phyloP scores from a whole-genome alignment of 2,329 filamentous ascomycete genomes.

The Hypocrella siamensis region DNA sequence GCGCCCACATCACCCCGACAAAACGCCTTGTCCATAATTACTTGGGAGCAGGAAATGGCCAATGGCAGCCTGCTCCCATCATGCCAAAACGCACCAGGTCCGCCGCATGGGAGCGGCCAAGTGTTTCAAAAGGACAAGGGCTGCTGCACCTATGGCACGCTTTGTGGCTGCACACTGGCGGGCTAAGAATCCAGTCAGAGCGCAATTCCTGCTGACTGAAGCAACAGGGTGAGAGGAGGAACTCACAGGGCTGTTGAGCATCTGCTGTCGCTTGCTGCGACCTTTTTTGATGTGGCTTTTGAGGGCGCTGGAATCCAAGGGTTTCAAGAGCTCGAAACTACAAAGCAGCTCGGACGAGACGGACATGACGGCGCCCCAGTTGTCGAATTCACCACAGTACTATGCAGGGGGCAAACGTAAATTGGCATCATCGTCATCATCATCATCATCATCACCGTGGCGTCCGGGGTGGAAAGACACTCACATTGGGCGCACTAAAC shows the following conservation, averaged over 20 bases:
- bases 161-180: constrained; percentile 39
- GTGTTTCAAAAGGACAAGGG: too few species aligned
- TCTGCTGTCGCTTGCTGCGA: constrained; percentile 82
- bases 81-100: too few species aligned
- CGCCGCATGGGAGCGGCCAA: too few species aligned
- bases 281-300: constrained; percentile 99
- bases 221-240: constrained; percentile 11
- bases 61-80: too few species aligned
- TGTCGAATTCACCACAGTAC: constrained; percentile 98
- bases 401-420: too few species aligned
- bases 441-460: not conserved
- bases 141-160: constrained; percentile 11
- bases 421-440: too few species aligned
- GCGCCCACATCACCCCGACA: too few species aligned
- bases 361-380: constrained; percentile 98
- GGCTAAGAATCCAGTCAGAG: constrained; percentile 22
- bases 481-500: constrained; percentile 91
- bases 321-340: constrained; percentile 93
- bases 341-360: constrained; percentile 87
- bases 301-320: constrained; percentile 83
- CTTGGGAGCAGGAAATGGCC: too few species aligned
- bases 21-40: too few species aligned
- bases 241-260: constrained; percentile 92
- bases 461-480: constrained; percentile 17
- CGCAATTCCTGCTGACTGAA: not conserved